Evolutionary conservation across 164 flowering plant genomes (phyloP).

Genomic region (Euptelea pleiosperma): DNA sequence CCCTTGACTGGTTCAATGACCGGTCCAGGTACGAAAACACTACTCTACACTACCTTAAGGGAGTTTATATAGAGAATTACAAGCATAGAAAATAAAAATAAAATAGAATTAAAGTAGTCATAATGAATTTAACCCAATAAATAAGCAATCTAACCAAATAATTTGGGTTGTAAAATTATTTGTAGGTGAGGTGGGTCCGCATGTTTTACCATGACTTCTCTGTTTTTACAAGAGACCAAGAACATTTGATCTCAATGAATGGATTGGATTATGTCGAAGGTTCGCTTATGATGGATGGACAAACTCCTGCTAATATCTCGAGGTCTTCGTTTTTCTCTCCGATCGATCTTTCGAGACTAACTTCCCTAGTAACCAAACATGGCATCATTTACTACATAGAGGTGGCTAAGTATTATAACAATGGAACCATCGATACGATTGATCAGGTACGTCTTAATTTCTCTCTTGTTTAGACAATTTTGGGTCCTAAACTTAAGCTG

Average conservation of each 20-base stretch:
- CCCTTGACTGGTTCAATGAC: too few species aligned
- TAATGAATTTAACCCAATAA: too few species aligned
- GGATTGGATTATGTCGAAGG: constrained; percentile 78
- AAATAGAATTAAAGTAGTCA: too few species aligned
- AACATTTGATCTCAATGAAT: constrained; percentile 44
- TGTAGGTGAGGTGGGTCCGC: constrained; percentile 71
- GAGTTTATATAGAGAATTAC: too few species aligned
- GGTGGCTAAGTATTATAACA: constrained; percentile 60
- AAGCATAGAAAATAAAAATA: too few species aligned
- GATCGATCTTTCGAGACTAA: constrained; percentile 32
- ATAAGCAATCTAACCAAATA: too few species aligned
- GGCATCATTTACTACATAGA: constrained; percentile 66
- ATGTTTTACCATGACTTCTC: constrained; percentile 64
- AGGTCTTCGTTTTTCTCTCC: constrained; percentile 61
- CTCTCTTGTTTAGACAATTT: too few species aligned
- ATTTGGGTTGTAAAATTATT: background rate
- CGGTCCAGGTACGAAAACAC: too few species aligned
- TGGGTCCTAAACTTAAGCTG: too few species aligned
- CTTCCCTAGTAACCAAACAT: constrained; percentile 35
- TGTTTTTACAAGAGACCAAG: constrained; percentile 63
- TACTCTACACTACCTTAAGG: too few species aligned
- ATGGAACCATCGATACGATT: constrained; percentile 23
- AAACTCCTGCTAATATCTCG: constrained; percentile 59
- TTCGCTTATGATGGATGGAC: constrained; percentile 37
- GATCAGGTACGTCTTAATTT: constrained; percentile 54